A percentile compares a stretch with the other conserved stretches of the same genome.
phyloP scores from a whole-genome alignment of 768 basidiomycete genomes.

The Xerocomus spinulosus region DNA sequence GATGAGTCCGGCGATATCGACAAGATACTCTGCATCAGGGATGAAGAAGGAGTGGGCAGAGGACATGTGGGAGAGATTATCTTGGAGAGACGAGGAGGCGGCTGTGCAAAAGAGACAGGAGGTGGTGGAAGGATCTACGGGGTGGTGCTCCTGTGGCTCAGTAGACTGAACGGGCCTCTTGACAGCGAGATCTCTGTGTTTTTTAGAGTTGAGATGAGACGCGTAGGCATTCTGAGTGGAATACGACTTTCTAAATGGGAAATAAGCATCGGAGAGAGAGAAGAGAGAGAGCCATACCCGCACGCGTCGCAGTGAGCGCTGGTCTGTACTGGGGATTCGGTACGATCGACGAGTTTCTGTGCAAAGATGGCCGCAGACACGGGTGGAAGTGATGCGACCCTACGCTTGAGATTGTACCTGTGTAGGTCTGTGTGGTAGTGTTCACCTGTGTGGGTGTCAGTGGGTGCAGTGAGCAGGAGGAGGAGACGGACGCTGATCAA shows the following conservation, averaged over 20 bases:
- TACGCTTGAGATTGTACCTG: conserved; percentile 96
- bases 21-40: conserved; percentile 87
- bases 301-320: conserved; percentile 72
- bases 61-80: conserved; percentile 86
- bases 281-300: conserved; percentile 51
- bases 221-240: conserved; percentile 84
- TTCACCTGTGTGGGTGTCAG: conserved; percentile 42
- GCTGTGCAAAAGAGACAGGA: conserved; percentile 85
- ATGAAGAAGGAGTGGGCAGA: conserved; percentile 88
- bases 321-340: conserved; percentile 59
- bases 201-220: conserved; percentile 84
- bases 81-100: conserved; percentile 47
- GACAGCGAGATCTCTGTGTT: conserved; percentile 75
- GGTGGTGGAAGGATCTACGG: conserved; percentile 41
- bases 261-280: not conserved
- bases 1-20: conserved; percentile 78
- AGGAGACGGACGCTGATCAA: conserved; percentile 65
- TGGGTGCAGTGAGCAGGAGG: not conserved
- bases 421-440: conserved; percentile 96
- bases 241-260: conserved; percentile 71
- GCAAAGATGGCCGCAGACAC: conserved; percentile 76
- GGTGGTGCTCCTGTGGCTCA: not conserved
- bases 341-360: conserved; percentile 79
- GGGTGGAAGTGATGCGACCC: conserved; percentile 85
- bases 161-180: conserved; percentile 34